Percentiles rank a stretch among this genome's conserved stretches.
These are phyloP conservation scores for Acacia pycnantha DNA, from an alignment of 331 rosid species.

Conservation along the genomic window DNA sequence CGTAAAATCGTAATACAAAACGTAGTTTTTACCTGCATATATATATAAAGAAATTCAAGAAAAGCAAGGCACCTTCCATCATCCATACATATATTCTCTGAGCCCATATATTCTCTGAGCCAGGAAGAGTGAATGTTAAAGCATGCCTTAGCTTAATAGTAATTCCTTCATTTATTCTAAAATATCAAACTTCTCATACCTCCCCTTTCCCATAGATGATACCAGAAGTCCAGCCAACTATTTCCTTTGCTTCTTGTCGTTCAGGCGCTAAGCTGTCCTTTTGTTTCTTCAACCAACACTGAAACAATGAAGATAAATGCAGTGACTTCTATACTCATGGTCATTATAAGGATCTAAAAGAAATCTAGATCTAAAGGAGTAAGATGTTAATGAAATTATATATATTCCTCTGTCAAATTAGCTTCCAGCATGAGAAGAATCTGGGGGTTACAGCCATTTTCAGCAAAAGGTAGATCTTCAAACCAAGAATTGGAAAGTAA, in stretches of 20 bases:
- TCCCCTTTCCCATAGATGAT: conserved; percentile 85
- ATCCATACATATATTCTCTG: too few relatives aligned
- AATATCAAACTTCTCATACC: conserved; percentile 45
- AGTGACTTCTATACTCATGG: not conserved
- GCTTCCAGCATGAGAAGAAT: not conserved
- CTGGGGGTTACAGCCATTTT: too few relatives aligned
- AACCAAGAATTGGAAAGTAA: conserved; percentile 8
- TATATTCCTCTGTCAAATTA: not conserved
- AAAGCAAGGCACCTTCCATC: too few relatives aligned
- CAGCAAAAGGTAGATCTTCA: not conserved
- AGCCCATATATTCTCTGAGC: too few relatives aligned
- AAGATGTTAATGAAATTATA: not conserved
- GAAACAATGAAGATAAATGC: conserved; percentile 26
- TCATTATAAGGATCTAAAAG: not conserved
- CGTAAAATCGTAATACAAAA: too few relatives aligned
- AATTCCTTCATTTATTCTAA: not conserved
- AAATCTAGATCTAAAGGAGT: not conserved
- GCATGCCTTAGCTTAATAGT: conserved; percentile 2
- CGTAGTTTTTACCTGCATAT: too few relatives aligned
- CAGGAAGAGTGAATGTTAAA: not conserved
- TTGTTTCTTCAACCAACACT: conserved; percentile 99
- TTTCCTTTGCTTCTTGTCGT: conserved; percentile 48
- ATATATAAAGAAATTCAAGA: too few relatives aligned
- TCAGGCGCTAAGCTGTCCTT: conserved; percentile 78
- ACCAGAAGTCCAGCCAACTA: conserved; percentile 85